Percentiles rank a stretch among this genome's conserved stretches.
phyloP scores from a whole-genome alignment of 306 rosid species.

The Vigna hirtella region DNA sequence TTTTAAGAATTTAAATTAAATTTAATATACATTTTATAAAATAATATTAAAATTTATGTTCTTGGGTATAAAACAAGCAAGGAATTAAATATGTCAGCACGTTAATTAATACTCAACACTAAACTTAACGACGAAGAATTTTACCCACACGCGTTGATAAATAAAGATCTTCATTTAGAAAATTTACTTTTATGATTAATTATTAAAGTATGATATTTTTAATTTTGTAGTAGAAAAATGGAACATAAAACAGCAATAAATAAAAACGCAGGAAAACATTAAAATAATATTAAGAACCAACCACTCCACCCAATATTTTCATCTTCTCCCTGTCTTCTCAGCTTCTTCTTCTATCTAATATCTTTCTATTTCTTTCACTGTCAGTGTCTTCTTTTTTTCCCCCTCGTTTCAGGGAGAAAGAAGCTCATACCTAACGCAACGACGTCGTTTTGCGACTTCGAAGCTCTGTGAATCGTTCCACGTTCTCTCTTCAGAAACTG shows the following conservation, averaged over 20 bases:
- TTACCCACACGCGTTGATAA: neutral
- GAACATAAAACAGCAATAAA: neutral
- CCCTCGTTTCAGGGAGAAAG: neutral
- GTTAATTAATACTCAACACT: neutral
- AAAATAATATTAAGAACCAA: conserved; percentile 44
- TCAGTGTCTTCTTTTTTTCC: conserved; percentile 48
- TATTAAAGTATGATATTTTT: neutral
- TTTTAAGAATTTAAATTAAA: too few relatives aligned
- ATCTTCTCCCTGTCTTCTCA: neutral
- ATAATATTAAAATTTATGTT: neutral
- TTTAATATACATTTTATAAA: too few relatives aligned
- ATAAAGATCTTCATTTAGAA: neutral
- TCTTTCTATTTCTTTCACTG: conserved; percentile 42
- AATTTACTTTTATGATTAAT: neutral
- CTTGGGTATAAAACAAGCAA: neutral
- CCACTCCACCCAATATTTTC: conserved; percentile 64
- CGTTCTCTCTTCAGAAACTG: conserved; percentile 27
- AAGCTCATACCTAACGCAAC: neutral
- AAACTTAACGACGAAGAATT: neutral
- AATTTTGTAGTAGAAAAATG: neutral
- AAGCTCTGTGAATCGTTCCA: conserved; percentile 48
- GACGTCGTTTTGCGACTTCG: conserved; percentile 20
- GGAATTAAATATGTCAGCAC: neutral
- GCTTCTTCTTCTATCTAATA: neutral
- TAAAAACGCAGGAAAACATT: neutral